Conservation (phyloP, 805 yeast species). For the Ogataea pini region DNA sequence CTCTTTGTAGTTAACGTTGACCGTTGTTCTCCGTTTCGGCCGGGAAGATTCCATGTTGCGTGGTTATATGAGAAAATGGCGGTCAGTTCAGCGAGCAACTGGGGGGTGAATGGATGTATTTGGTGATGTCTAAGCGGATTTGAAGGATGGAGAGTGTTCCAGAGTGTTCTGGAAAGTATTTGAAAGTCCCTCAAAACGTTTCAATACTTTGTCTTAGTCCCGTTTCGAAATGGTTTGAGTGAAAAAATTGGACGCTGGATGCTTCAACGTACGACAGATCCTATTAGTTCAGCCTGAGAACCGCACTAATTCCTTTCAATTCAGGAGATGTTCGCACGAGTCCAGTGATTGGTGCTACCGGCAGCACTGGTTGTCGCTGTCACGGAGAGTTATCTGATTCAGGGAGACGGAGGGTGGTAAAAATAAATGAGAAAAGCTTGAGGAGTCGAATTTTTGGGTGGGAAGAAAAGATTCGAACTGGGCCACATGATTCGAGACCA, state of each 20-base stretch:
- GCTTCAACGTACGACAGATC: background rate
- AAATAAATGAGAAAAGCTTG: background rate
- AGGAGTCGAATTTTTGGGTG: background rate
- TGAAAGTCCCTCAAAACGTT: background rate
- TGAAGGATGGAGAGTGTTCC: too few relatives aligned
- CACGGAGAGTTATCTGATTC: background rate
- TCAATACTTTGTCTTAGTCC: background rate
- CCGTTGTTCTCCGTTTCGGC: slow-evolving; percentile 36
- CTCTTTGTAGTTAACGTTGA: slow-evolving; percentile 37
- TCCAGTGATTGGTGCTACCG: background rate
- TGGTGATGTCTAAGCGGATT: too few relatives aligned
- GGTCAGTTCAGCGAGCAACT: background rate
- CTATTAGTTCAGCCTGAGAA: background rate
- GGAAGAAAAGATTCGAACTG: background rate
- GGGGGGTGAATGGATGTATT: too few relatives aligned
- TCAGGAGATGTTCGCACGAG: background rate
- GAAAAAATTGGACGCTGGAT: background rate
- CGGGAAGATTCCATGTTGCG: slow-evolving; percentile 20
- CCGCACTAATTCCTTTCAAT: background rate
- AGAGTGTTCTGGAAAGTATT: background rate
- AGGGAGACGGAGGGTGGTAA: background rate
- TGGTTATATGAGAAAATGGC: background rate
- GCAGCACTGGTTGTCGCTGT: background rate
- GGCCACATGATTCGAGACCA: slow-evolving; percentile 1
- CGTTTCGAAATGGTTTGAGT: background rate